Evolutionary conservation across 345 rosid species (phyloP), one percentile per base, ranked within the genome.

Genomic region (Eucalyptus curtisii): DNA sequence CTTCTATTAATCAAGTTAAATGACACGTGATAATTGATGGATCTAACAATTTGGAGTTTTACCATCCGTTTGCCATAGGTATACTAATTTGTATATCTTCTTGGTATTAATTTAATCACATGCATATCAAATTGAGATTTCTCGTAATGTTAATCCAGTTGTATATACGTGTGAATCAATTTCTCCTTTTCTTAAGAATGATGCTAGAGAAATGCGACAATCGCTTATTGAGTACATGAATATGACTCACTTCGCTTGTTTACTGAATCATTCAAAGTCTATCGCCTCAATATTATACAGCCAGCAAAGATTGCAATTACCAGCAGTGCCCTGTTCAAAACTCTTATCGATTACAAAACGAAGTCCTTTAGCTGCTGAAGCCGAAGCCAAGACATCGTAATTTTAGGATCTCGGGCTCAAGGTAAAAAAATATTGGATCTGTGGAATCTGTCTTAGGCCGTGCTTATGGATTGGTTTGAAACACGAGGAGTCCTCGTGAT

Each of bases 1-100:
- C 0, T 1, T 52, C 0, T 2, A 52, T 20, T 52, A 52, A 8
- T 52, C 20, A 52, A 20, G 57, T 52, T 52, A 1, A 2, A 52
- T 20, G 0, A 52, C 0, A 52, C 0, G 4, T 52, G 4, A 0
- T 52, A 52, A 1, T 52, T 19, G 0, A 52, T 0, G 0, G 1
- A 0, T 52, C 24, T 52, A 19, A 2, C 1, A 19, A 20, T 52
- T 19, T 7, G 0, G 0, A 0, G 25, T 52, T 52, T 52, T 52
- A 52, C 25, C 25, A 20, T 52, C 0, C 1, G 1, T 52, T 52
- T 52, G 4, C 0, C 10, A 0, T 52, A 19, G 0, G 2, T 52
- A 52, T 52, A 7, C 25, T 9, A 52, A 52, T 52, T 52, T 52
- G 10, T 52, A 52, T 52, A 52, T 20, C 10, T 52, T 0, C 1